Conservation (phyloP, 2,329 filamentous ascomycete genomes). For the Scleromitrula shiraiana region DNA sequence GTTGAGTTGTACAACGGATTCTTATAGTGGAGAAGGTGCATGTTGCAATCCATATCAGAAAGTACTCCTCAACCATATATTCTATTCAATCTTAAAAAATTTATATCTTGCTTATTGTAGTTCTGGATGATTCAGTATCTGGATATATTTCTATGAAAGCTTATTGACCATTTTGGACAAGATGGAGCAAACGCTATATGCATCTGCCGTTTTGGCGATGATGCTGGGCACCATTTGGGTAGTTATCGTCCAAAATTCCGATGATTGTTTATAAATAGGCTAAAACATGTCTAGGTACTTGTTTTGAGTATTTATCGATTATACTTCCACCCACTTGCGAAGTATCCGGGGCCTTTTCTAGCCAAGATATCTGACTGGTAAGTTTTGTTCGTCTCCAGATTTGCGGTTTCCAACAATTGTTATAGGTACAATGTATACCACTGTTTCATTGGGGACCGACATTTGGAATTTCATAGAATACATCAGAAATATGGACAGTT, state of each 20-base stretch:
- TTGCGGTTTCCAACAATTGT: not conserved
- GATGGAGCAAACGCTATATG: not conserved
- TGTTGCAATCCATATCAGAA: too few relatives aligned
- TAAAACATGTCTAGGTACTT: not conserved
- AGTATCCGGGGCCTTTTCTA: conserved; percentile 56
- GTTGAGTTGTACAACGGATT: too few relatives aligned
- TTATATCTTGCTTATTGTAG: too few relatives aligned
- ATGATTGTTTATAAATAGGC: not conserved
- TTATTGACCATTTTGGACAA: too few relatives aligned
- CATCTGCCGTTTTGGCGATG: not conserved
- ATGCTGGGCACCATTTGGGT: not conserved
- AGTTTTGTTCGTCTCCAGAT: not conserved
- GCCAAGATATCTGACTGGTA: conserved; percentile 52
- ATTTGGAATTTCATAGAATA: conserved; percentile 64
- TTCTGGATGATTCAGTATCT: too few relatives aligned
- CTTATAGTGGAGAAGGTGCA: too few relatives aligned
- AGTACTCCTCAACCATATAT: too few relatives aligned
- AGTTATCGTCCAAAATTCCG: not conserved
- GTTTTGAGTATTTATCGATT: conserved; percentile 40
- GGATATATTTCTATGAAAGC: too few relatives aligned
- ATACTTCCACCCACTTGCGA: conserved; percentile 58
- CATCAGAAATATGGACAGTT: conserved; percentile 63
- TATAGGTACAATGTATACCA: conserved; percentile 57
- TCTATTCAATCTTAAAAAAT: too few relatives aligned
- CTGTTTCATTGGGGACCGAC: conserved; percentile 65